Evolutionary conservation across 2,329 filamentous ascomycete genomes (phyloP).

Genomic region (Basipetospora chlamydospora): DNA sequence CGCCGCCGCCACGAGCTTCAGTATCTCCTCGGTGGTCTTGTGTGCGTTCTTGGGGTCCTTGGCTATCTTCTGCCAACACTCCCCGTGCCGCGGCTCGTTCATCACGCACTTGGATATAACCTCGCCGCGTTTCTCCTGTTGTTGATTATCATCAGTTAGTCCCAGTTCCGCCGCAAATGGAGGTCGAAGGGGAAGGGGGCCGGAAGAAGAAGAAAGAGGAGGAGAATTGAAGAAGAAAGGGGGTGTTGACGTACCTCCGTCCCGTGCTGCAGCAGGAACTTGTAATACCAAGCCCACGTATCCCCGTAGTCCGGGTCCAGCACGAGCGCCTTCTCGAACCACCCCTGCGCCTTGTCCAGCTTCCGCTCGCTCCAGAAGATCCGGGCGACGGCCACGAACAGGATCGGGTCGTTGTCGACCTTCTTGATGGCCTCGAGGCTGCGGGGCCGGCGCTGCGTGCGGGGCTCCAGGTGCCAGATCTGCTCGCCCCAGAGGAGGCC

Average conservation of each 20-base stretch:
- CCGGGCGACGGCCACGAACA: constrained; percentile 83
- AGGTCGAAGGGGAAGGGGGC: too few species aligned
- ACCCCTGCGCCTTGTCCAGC: constrained; percentile 85
- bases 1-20: constrained; percentile 58
- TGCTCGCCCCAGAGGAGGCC: constrained; percentile 86
- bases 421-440: constrained; percentile 93
- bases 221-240: not conserved
- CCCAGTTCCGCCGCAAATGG: not conserved
- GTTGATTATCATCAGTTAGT: not conserved
- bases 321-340: constrained; percentile 93
- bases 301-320: constrained; percentile 79
- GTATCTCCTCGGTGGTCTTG: constrained; percentile 62
- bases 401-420: constrained; percentile 76
- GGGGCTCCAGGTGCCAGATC: constrained; percentile 84
- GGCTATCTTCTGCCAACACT: constrained; percentile 73
- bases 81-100: constrained; percentile 82
- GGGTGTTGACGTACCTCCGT: constrained; percentile 36
- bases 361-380: constrained; percentile 93
- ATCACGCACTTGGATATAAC: constrained; percentile 66
- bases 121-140: constrained; percentile 66
- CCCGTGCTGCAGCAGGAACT: constrained; percentile 82
- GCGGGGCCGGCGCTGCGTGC: constrained; percentile 83
- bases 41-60: constrained; percentile 76
- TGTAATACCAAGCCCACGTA: constrained; percentile 96
- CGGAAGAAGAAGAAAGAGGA: not conserved